phyloP scores from a whole-genome alignment of 1,139 yeast species.

The Nadsonia commutata region DNA sequence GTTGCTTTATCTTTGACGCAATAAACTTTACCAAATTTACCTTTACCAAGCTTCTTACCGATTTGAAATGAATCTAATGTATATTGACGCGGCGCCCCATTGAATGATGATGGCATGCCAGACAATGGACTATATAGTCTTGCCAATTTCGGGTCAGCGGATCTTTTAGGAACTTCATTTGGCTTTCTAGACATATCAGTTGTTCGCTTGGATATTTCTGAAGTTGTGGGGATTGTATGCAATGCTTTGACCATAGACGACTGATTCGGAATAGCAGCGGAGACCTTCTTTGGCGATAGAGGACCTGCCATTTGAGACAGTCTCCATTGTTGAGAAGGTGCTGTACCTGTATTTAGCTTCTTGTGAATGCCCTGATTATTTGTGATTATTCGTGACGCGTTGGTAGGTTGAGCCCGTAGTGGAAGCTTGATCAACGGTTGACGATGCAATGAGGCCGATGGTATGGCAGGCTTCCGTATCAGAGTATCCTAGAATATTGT shows the following conservation, averaged over 20 bases:
- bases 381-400: background rate
- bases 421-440: background rate
- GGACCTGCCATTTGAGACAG: background rate
- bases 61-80: slow-evolving; percentile 60
- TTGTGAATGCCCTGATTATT: background rate
- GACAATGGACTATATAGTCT: slow-evolving; percentile 18
- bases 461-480: too few species aligned
- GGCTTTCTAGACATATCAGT: too few species aligned
- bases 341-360: background rate
- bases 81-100: slow-evolving; percentile 16
- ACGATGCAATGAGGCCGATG: too few species aligned
- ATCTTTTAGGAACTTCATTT: background rate
- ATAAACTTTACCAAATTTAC: slow-evolving; percentile 85
- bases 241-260: background rate
- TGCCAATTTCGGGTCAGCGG: background rate
- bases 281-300: background rate
- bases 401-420: background rate
- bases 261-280: background rate
- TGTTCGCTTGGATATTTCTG: background rate
- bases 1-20: slow-evolving; percentile 65
- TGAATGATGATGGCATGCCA: slow-evolving; percentile 13
- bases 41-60: slow-evolving; percentile 82
- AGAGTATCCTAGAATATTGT: too few species aligned
- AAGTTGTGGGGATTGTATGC: background rate
- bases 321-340: background rate